These are phyloP conservation scores for Puccinia novopanici DNA, from an alignment of 1,284 basidiomycete genomes.

Conservation along the genomic window DNA sequence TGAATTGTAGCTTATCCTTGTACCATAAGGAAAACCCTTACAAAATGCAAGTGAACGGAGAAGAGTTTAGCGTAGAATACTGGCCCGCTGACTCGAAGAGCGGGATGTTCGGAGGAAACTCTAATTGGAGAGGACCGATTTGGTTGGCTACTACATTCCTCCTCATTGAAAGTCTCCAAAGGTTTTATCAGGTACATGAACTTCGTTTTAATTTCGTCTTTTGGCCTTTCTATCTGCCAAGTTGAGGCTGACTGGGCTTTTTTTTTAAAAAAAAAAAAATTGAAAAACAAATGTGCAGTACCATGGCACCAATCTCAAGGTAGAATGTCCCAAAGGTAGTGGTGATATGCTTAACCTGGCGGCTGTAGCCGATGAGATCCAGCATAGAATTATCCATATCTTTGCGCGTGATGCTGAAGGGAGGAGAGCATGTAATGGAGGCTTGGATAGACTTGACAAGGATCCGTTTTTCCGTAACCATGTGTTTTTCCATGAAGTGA, in stretches of 20 bases:
- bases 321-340: slow-evolving; percentile 92
- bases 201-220: slow-evolving; percentile 66
- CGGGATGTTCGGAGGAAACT: slow-evolving; percentile 98
- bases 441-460: slow-evolving; percentile 78
- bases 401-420: slow-evolving; percentile 86
- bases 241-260: neutral
- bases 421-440: slow-evolving; percentile 84
- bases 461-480: slow-evolving; percentile 98
- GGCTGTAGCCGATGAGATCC: slow-evolving; percentile 90
- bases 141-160: slow-evolving; percentile 94
- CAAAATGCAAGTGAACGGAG: slow-evolving; percentile 88
- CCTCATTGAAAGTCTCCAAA: slow-evolving; percentile 80
- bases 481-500: slow-evolving; percentile 87
- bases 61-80: slow-evolving; percentile 87
- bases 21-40: slow-evolving; percentile 88
- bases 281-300: slow-evolving; percentile 52
- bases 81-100: slow-evolving; percentile 97
- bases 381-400: slow-evolving; percentile 94
- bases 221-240: slow-evolving; percentile 57
- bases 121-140: slow-evolving; percentile 85
- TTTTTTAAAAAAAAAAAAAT: neutral
- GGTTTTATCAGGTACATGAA: slow-evolving; percentile 82
- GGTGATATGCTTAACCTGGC: slow-evolving; percentile 93
- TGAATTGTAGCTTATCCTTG: slow-evolving; percentile 71
- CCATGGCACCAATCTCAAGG: slow-evolving; percentile 59